Percentiles rank a stretch among this genome's conserved stretches.
These are phyloP conservation scores for Nitzschia putrida DNA, from an alignment of 108 stramenopile genomes.

Conservation along the genomic window DNA sequence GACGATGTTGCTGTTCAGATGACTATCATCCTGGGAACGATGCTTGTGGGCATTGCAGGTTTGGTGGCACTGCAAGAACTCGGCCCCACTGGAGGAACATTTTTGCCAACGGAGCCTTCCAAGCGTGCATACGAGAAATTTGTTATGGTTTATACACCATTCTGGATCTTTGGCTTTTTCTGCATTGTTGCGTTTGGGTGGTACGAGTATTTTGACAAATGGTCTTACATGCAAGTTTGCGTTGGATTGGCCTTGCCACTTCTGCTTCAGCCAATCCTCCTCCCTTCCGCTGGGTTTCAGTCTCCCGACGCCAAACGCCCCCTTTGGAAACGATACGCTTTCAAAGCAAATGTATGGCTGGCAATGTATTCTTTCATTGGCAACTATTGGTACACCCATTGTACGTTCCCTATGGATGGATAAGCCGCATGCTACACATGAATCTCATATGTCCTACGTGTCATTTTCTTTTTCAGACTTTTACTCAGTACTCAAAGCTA, in stretches of 20 bases:
- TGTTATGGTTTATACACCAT: conserved; percentile 67
- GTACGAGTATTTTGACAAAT: conserved; percentile 83
- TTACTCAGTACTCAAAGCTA: conserved; percentile 92
- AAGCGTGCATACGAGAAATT: conserved; percentile 83
- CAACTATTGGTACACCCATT: conserved; percentile 95
- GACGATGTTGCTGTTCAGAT: conserved; percentile 49
- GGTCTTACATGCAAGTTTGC: conserved; percentile 73
- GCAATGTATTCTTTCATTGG: conserved; percentile 94
- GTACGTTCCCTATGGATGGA: conserved; percentile 1
- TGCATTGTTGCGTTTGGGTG: conserved; percentile 74
- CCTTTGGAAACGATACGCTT: conserved; percentile 71
- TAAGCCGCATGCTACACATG: no score
- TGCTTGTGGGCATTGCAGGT: conserved; percentile 66
- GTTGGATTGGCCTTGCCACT: conserved; percentile 78
- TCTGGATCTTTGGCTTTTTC: conserved; percentile 84
- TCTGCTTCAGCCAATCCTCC: conserved; percentile 81
- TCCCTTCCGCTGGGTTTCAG: conserved; percentile 56
- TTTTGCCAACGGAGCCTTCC: conserved; percentile 63
- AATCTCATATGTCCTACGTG: no score
- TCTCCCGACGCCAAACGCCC: conserved; percentile 75
- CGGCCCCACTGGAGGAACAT: conserved; percentile 13
- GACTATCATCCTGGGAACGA: conserved; percentile 67
- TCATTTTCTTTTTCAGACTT: conserved; percentile 80
- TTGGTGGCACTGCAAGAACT: conserved; percentile 58
- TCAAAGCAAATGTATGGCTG: conserved; percentile 93